Conservation (phyloP, 2,329 filamentous ascomycete genomes). For the Pseudogymnoascus sp. region DNA sequence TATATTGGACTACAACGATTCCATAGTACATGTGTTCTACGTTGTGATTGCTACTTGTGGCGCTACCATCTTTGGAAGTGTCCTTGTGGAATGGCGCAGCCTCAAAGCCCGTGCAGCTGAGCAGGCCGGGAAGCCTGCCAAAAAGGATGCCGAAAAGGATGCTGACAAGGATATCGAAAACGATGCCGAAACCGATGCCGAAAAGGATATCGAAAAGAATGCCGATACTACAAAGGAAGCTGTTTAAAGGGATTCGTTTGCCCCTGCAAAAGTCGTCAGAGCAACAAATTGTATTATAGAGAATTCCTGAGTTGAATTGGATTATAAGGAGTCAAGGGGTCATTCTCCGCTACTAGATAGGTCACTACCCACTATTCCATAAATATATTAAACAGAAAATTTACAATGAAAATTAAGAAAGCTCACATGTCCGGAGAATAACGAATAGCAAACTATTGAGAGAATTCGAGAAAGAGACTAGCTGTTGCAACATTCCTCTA, state of each 20-base stretch:
- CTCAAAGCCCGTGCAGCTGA: slow-evolving; percentile 10
- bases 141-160: not conserved
- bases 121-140: not conserved
- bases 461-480: no score
- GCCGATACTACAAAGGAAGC: not conserved
- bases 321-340: not conserved
- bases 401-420: not conserved
- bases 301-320: not conserved
- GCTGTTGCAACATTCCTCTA: not conserved
- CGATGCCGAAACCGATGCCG: no score
- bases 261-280: not conserved
- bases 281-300: not conserved
- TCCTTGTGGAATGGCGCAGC: slow-evolving; percentile 22
- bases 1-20: slow-evolving; percentile 19
- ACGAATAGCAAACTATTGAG: no score
- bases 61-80: slow-evolving; percentile 18
- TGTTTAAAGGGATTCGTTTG: not conserved
- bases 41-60: slow-evolving; percentile 14
- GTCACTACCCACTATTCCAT: not conserved
- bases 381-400: not conserved
- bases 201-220: not conserved
- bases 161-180: no score
- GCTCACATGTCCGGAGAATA: not conserved
- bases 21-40: slow-evolving; percentile 19
- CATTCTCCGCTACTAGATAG: not conserved